Evolutionary conservation across 2,329 filamentous ascomycete genomes (phyloP).

Genomic region (Penicillium occitanis): DNA sequence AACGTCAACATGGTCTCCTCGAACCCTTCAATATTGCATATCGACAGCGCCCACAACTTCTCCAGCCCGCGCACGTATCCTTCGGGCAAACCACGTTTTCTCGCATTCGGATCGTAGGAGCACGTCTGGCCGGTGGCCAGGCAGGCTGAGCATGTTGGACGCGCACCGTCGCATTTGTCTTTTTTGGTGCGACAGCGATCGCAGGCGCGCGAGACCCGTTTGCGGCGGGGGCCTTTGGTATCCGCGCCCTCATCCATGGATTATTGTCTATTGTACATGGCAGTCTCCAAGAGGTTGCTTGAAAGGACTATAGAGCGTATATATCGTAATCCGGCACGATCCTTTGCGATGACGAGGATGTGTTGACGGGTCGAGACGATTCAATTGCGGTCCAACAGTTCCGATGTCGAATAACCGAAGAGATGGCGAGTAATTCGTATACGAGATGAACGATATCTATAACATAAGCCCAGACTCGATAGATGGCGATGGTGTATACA

Average conservation of each 20-base stretch:
- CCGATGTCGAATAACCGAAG: background rate
- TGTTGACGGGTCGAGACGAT: background rate
- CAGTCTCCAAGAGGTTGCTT: slow-evolving; percentile 26
- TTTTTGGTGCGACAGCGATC: slow-evolving; percentile 49
- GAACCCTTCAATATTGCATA: slow-evolving; percentile 47
- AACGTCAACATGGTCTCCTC: slow-evolving; percentile 44
- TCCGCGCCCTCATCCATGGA: slow-evolving; percentile 43
- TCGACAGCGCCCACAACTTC: slow-evolving; percentile 47
- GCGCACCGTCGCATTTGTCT: slow-evolving; percentile 47
- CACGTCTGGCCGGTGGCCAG: slow-evolving; percentile 41
- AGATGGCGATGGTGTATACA: background rate
- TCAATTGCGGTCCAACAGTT: background rate
- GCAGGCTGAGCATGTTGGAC: slow-evolving; percentile 46
- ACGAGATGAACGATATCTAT: background rate
- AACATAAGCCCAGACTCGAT: background rate
- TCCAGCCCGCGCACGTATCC: slow-evolving; percentile 50
- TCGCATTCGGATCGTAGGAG: slow-evolving; percentile 46
- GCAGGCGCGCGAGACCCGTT: slow-evolving; percentile 49
- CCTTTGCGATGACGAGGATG: background rate
- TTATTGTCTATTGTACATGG: slow-evolving; percentile 26
- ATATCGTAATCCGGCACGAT: background rate
- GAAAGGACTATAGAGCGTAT: background rate
- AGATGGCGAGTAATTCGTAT: background rate
- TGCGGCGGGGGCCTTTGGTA: slow-evolving; percentile 40
- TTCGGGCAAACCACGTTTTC: slow-evolving; percentile 48